Evolutionary conservation across 2,329 filamentous ascomycete species (phyloP).

Genomic region (Fusarium udum): DNA sequence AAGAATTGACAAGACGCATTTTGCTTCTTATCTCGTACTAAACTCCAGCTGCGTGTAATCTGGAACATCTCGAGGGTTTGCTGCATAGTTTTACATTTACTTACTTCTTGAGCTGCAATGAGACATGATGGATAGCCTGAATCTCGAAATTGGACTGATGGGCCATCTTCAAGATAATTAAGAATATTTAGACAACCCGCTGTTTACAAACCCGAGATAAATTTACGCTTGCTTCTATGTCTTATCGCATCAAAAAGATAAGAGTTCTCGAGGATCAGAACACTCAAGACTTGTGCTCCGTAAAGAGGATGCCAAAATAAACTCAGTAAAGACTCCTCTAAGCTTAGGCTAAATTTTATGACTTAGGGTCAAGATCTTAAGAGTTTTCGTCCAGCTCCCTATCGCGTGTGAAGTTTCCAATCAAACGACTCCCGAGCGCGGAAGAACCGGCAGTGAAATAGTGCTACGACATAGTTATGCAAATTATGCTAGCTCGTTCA

Average conservation of each 20-base stretch:
- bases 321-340: neutral
- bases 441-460: neutral
- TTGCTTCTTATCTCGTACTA: too few species aligned
- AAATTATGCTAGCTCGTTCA: neutral
- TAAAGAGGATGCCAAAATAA: neutral
- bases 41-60: too few species aligned
- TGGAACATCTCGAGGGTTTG: too few species aligned
- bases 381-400: neutral
- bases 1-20: too few species aligned
- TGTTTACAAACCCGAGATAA: accelerated
- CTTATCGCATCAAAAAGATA: neutral
- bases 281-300: too few species aligned
- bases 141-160: neutral
- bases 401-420: neutral
- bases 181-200: neutral
- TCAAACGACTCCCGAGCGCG: neutral
- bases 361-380: neutral
- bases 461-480: neutral
- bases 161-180: neutral
- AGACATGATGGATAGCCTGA: accelerated
- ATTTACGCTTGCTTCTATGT: accelerated
- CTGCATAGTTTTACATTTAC: neutral
- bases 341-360: neutral
- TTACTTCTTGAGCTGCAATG: accelerated
- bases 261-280: neutral